Evolutionary conservation across 176 grass and related monocot genomes (phyloP), one percentile per base, ranked within the genome.

Genomic region (Puccinellia tenuiflora): DNA sequence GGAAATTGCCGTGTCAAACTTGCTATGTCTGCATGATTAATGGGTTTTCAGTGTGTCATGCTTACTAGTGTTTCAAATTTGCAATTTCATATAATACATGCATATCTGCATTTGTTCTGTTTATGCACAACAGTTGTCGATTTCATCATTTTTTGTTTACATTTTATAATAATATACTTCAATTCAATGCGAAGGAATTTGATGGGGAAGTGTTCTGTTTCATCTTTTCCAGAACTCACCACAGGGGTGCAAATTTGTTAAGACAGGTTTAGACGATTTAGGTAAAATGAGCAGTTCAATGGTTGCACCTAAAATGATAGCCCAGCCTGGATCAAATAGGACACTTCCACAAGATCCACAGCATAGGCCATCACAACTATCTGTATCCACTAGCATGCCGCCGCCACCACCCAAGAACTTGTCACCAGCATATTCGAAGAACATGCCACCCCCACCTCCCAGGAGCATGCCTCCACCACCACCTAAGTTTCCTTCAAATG

Each of bases 221-320:
- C 50, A 71, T 88, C 86, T 91, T 63, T 88, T 91, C 89, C 96
- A 98, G 91, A 96, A 93, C 92, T 98, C 84, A 95, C 93, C 81
- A 90, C 91, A 87, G 77, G 87, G 85, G 39, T 93, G 89, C 85
- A 85, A 87, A 90, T 95, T 98, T 93, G 84, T 90, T 98, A 93
- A 92, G 91, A 85, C 96, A 92, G 92, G 91, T 93, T 88, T 82
- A 86, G 80, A 87, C 79, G 88, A 85, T 91, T 86, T 81, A 64
- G 89, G 81, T 57, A 71, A 61, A 46, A 71, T 54, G 48, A 71
- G 42, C 71, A 21, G 59, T 88, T 88, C 80, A 38, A 88, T 30
- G n/a, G 81, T 85, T 80, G 55, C 77, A 39, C 63, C 68, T 69
- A 78, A 87, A 75, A 90, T 79, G 70, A 93, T 85, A 52, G 73